Evolutionary conservation across 352 stramenopile species (phyloP).

Genomic region (Blastocystis sp.): DNA sequence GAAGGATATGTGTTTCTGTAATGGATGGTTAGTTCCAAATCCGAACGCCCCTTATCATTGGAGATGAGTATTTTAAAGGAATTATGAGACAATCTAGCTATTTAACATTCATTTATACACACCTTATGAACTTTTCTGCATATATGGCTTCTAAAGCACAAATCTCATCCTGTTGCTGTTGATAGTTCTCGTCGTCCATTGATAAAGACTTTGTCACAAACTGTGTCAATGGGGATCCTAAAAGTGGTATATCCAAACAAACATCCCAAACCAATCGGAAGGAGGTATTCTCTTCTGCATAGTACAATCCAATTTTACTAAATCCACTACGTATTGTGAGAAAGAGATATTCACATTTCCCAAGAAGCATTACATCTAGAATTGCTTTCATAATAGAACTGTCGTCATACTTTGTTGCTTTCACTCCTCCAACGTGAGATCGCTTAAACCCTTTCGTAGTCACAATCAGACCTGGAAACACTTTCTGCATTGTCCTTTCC

Average conservation of each 20-base stretch:
- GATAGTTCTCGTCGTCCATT: slow-evolving; percentile 55
- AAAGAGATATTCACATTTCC: slow-evolving; percentile 56
- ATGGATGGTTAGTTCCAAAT: slow-evolving; percentile 42
- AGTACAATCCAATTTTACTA: slow-evolving; percentile 62
- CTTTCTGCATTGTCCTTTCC: neutral
- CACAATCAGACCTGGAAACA: slow-evolving; percentile 32
- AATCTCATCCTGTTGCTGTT: slow-evolving; percentile 56
- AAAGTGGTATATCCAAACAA: neutral
- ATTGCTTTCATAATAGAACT: slow-evolving; percentile 17
- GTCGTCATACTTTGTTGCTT: neutral
- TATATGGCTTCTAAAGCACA: slow-evolving; percentile 60
- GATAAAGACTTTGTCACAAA: neutral
- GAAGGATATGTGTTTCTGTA: slow-evolving; percentile 54
- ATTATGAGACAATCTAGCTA: slow-evolving; percentile 21
- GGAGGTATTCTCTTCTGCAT: slow-evolving; percentile 39
- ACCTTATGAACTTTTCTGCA: slow-evolving; percentile 23
- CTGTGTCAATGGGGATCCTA: neutral
- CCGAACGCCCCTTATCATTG: slow-evolving; percentile 43
- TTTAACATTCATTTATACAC: neutral
- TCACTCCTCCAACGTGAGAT: slow-evolving; percentile 39
- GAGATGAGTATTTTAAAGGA: slow-evolving; percentile 48
- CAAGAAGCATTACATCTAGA: slow-evolving; percentile 41
- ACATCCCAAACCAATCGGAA: slow-evolving; percentile 16
- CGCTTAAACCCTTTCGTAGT: slow-evolving; percentile 8
- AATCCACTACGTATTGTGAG: slow-evolving; percentile 24